Evolutionary conservation across 768 basidiomycete genomes (phyloP), one percentile per base, ranked within the genome.

Genomic region (Hortiboletus campestris): DNA sequence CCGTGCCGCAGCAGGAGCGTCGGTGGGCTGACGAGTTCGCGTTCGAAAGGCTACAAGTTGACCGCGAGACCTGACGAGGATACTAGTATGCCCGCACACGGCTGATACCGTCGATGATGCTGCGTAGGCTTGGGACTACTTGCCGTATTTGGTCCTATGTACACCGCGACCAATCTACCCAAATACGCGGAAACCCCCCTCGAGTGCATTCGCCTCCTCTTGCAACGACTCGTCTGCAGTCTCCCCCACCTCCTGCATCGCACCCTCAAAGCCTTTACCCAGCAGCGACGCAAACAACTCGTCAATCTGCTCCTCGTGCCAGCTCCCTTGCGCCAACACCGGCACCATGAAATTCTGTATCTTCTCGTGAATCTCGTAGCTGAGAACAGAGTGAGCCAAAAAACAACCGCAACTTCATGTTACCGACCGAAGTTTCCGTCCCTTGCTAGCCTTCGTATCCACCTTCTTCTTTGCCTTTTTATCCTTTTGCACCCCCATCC

Each of bases 281-380:
- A 98, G 78, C 42, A 99, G 71, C 29, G 90, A 92, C 25, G 85
- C 80, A 72, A 99, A 98, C 51, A 98, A 73, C 69, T 98, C 96
- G 66, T 99, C 95, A 51, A 94, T 82, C 74, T 98, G 97, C 66
- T 94, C 93, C 56, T 98, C 94, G 60, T 96, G 93, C 97, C 97
- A 99, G 52, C 75, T 80, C 29, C 84, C 84, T 34, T 73, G 69
- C 19, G 61, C 60, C 8, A 83, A 81, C 13, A 94, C 85, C 7
- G 96, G 96, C 2, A 94, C 91, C 89, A 96, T 96, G 69, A 98
- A 98, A 71, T 94, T 94, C 70, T 94, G 91, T 47, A 97, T 76
- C 75, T 97, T 98, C 64, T 98, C 94, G 66, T 98, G 97, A 2
- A 91, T 85, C 60, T 96, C 89, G 70, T 94, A 97, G 52, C 91